Evolutionary conservation across 1,284 basidiomycete species (phyloP).

Genomic region (Filobasidium uniguttulatum): DNA sequence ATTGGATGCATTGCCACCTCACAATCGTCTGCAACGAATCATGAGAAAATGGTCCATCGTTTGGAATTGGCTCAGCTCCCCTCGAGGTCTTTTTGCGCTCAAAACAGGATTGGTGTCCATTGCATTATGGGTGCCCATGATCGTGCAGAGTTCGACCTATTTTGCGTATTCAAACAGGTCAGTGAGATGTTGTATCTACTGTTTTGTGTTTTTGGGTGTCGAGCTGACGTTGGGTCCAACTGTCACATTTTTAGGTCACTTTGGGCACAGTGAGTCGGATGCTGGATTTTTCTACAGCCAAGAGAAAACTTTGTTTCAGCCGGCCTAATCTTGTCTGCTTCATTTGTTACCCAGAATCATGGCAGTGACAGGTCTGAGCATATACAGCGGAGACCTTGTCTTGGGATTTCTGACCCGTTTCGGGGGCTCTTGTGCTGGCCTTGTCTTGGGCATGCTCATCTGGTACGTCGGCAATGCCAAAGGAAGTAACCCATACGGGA

Average conservation of each 20-base stretch:
- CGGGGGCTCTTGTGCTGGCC: conserved; percentile 24
- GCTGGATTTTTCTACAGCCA: no score
- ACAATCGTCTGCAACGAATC: conserved; percentile 25
- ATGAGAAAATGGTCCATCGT: conserved; percentile 18
- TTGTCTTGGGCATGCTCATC: conserved; percentile 43
- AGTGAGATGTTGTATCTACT: no score
- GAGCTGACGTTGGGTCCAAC: background rate
- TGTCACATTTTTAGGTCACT: background rate
- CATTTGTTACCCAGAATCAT: conserved; percentile 39
- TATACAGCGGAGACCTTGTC: conserved; percentile 51
- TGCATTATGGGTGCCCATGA: conserved; percentile 46
- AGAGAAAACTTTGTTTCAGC: background rate
- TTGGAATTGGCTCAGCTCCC: conserved; percentile 20
- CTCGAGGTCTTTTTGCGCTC: conserved; percentile 41
- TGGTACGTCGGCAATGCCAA: conserved; percentile 46
- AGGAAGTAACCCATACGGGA: conserved; percentile 46
- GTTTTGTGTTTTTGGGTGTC: background rate
- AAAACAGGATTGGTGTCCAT: conserved; percentile 47
- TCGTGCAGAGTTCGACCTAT: conserved; percentile 35
- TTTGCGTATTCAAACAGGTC: conserved; percentile 25
- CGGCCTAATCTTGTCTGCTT: background rate
- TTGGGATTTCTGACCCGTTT: conserved; percentile 43
- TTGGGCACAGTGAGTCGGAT: conserved; percentile 1
- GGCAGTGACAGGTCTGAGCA: conserved; percentile 50
- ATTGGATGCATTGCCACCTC: conserved; percentile 30